These are phyloP conservation scores for Fusarium kyushuense DNA, from an alignment of 2,329 filamentous ascomycete genomes.

Conservation along the genomic window DNA sequence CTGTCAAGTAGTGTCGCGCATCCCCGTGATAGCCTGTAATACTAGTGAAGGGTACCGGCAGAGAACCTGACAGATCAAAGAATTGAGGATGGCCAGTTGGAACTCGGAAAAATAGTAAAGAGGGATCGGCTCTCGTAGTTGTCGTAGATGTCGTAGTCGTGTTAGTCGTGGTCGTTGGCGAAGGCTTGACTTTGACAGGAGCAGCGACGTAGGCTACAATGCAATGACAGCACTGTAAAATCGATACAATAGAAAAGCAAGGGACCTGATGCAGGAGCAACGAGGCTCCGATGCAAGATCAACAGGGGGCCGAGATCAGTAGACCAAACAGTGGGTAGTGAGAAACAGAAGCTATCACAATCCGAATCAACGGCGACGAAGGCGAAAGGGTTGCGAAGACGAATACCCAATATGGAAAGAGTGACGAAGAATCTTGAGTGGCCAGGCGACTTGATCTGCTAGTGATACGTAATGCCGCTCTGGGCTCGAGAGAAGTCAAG, in stretches of 20 bases:
- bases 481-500: conserved; percentile 10
- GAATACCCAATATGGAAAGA: conserved; percentile 23
- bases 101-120: neutral
- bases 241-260: neutral
- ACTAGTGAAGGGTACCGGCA: neutral
- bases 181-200: conserved; percentile 21
- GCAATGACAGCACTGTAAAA: conserved; percentile 8
- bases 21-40: conserved; percentile 27
- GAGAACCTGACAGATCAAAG: neutral
- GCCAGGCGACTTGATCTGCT: conserved; percentile 14
- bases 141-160: neutral
- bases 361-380: conserved; percentile 3
- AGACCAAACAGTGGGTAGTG: conserved; percentile 12
- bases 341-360: conserved; percentile 26
- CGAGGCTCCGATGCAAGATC: conserved; percentile 21
- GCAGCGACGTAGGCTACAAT: conserved; percentile 5
- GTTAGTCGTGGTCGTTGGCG: conserved; percentile 17
- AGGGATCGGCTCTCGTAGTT: neutral
- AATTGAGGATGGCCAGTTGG: neutral
- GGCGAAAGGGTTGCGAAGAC: conserved; percentile 13
- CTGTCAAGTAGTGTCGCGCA: conserved; percentile 41
- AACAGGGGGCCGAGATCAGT: conserved; percentile 15
- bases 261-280: conserved; percentile 1
- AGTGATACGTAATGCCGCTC: conserved; percentile 10
- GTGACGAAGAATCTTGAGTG: conserved; percentile 28